Percentiles rank a stretch among this genome's conserved stretches.
These are phyloP conservation scores for Lasiosphaeris hirsuta DNA, from an alignment of 495 filamentous ascomycete genomes.

Conservation along the genomic window DNA sequence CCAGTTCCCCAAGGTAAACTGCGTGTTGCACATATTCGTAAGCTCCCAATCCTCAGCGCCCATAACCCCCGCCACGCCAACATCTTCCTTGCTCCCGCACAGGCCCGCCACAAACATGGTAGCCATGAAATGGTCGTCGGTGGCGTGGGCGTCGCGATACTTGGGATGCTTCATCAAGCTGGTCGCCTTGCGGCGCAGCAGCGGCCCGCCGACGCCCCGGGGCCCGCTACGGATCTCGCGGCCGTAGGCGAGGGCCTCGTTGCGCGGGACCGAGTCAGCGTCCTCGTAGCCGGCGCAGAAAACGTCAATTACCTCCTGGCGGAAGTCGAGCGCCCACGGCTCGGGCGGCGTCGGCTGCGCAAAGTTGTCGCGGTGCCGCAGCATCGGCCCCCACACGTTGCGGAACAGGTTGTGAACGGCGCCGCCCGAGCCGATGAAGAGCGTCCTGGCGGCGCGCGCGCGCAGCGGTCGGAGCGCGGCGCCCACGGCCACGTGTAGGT, in stretches of 20 bases:
- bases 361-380: constrained; percentile 58
- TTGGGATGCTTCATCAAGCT: constrained; percentile 59
- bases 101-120: constrained; percentile 56
- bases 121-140: constrained; percentile 63
- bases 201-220: constrained; percentile 35
- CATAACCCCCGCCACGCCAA: constrained; percentile 37
- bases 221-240: constrained; percentile 10
- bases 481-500: constrained; percentile 57
- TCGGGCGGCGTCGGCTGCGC: constrained; percentile 55
- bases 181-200: constrained; percentile 47
- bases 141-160: constrained; percentile 59
- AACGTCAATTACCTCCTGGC: constrained; percentile 56
- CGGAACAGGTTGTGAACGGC: constrained; percentile 63
- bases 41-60: constrained; percentile 62
- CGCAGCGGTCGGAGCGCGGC: constrained; percentile 50
- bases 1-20: constrained; percentile 48
- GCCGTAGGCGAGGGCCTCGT: constrained; percentile 11
- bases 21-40: constrained; percentile 62
- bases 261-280: constrained; percentile 32
- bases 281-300: constrained; percentile 29
- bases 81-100: constrained; percentile 48
- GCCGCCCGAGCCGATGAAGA: constrained; percentile 60
- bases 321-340: constrained; percentile 55
- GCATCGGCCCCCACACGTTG: constrained; percentile 59
- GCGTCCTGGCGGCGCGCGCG: constrained; percentile 39